phyloP scores from a whole-genome alignment of 2,329 filamentous ascomycete genomes.

The Aspergillus pseudoviridinutans region DNA sequence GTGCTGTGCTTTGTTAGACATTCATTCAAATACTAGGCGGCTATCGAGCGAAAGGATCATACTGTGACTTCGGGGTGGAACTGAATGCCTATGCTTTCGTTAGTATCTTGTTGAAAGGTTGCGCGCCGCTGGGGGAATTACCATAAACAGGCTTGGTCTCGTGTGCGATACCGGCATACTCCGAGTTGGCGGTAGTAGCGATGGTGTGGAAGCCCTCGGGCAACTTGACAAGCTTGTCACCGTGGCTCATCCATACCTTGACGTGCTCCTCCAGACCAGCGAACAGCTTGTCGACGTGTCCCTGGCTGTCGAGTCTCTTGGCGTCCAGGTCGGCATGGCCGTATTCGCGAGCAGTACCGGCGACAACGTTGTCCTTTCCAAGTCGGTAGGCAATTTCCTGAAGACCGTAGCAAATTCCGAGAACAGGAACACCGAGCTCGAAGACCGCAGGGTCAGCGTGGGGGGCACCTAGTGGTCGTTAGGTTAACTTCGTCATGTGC shows the following conservation, averaged over 20 bases:
- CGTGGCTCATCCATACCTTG: conserved; percentile 82
- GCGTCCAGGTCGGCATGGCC: conserved; percentile 66
- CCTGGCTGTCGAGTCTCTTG: conserved; percentile 48
- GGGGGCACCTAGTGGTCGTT: conserved; percentile 50
- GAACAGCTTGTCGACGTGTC: conserved; percentile 74
- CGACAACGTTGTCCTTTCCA: conserved; percentile 62
- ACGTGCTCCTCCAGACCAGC: conserved; percentile 66
- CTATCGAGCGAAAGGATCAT: conserved; percentile 5
- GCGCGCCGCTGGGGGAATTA: conserved; percentile 10
- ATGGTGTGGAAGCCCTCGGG: conserved; percentile 71
- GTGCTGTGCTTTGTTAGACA: conserved; percentile 7
- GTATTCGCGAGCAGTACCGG: conserved; percentile 66
- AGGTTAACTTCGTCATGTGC: neutral
- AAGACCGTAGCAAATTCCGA: conserved; percentile 60
- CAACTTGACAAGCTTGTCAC: conserved; percentile 74
- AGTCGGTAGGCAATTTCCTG: conserved; percentile 72
- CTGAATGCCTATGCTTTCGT: conserved; percentile 57
- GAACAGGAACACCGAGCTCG: conserved; percentile 63
- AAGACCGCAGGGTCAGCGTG: conserved; percentile 82
- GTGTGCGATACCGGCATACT: conserved; percentile 67
- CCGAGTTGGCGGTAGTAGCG: conserved; percentile 70
- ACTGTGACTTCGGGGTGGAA: conserved; percentile 82
- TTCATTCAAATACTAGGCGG: neutral
- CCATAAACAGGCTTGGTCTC: conserved; percentile 64
- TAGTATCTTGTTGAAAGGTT: conserved; percentile 9